Evolutionary conservation across 495 filamentous ascomycete genomes (phyloP), one percentile per base, ranked within the genome.

Genomic region (Hypoxylon trugodes): DNA sequence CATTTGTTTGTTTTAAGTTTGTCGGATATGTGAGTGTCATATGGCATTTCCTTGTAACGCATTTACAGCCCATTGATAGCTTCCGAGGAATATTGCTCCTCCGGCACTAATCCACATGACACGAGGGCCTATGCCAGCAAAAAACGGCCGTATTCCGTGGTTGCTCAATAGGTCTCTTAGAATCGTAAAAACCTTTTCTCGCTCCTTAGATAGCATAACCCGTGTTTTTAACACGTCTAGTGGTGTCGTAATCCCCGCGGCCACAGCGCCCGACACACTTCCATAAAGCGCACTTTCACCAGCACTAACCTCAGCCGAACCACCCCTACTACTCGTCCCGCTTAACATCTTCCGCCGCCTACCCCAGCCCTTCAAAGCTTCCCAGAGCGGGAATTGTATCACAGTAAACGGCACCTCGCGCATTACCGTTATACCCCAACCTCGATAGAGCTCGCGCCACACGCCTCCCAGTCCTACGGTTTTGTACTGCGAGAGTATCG

Each of bases 331-430:
- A 4, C 18, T 13, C 6, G 24, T 8, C 0, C 46, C 26, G 26
- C 38, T 24, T 4, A n/a, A n/a, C n/a, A n/a, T n/a, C 9, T 73
- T 63, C 63, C 77, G 19, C 41, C 69, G 74, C 1, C 80, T 68
- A 0, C 77, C 75, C 75, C 75, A 79, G 18, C 60, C 69, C 81
- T 98, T 98, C 78, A 98, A 83, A 2, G 83, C 87, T 76, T 98
- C 95, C 95, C 95, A 98, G 68, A 98, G 82, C 13, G 95, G 96
- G 68, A 98, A 98, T 74, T 98, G 95, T 30, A 98, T 85, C 8
- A 97, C 86, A 4, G 95, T 98, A 64, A 98, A 98, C 6, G 95
- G 95, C 50, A 98, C 96, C 79, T 98, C 95, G 42, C 95, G 87
- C 78, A 96, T 87, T 21, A 98, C 87, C 8, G 95, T 98, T 60